Evolutionary conservation across 768 basidiomycete genomes (phyloP), one percentile per base, ranked within the genome.

Genomic region (Leucosporidium yakuticum): DNA sequence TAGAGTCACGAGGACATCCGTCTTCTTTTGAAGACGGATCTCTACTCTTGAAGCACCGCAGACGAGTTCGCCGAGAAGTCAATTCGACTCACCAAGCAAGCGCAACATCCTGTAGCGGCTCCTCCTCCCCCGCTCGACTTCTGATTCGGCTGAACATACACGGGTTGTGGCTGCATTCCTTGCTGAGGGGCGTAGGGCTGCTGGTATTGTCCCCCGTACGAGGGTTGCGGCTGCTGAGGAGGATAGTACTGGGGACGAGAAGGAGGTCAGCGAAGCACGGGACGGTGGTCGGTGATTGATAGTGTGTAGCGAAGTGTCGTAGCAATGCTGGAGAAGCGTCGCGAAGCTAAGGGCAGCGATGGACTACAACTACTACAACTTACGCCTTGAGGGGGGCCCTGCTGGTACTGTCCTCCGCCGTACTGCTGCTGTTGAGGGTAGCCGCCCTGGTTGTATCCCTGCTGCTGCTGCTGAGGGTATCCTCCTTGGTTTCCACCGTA

Each of bases 61-160:
- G n/a, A n/a, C n/a, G n/a, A n/a, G n/a, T n/a, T n/a, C n/a, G n/a
- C n/a, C n/a, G n/a, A n/a, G n/a, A n/a, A n/a, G n/a, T n/a, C n/a
- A n/a, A n/a, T n/a, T n/a, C n/a, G n/a, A 44, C 39, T 44, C 39
- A 44, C 39, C 39, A 69, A 48, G 47, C 64, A 69, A 12, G 69
- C 69, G 20, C 69, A 69, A 49, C 69, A 63, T 3, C 69, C 69
- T 4, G 64, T 55, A 0, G 47, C 68, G 5, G 65, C 62, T 12
- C 69, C 69, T 20, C 27, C 62, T 25, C 69, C 68, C 29, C 62
- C 62, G 8, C 32, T 25, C 20, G 34, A 7, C 50, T 66, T 66
- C 57, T 70, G 56, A 32, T 64, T 65, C 44, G 59, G 65, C 58
- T 67, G 65, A 8, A 70, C 69, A 36, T 70, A 70, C 4, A 70